These are phyloP conservation scores for Xylaria multiplex DNA, from an alignment of 2,329 filamentous ascomycete genomes.

Conservation along the genomic window DNA sequence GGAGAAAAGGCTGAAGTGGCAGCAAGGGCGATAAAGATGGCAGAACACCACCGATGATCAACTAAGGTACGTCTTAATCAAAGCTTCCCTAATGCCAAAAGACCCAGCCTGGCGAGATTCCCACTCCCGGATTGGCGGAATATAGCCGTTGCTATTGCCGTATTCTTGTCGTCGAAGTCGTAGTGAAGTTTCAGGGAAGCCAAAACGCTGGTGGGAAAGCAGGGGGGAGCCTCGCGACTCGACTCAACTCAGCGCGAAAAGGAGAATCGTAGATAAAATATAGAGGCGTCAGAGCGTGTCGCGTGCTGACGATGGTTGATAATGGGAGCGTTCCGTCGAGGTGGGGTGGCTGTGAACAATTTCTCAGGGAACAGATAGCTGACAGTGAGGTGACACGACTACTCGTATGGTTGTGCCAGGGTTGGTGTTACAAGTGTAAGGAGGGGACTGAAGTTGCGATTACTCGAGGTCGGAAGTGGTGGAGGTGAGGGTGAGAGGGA, in stretches of 20 bases:
- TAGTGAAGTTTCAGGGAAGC: not conserved
- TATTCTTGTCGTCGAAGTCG: not conserved
- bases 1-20: conserved; percentile 38
- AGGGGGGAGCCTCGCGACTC: conserved; percentile 1
- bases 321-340: not conserved
- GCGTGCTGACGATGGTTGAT: conserved; percentile 18
- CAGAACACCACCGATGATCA: conserved; percentile 36
- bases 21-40: conserved; percentile 22
- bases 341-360: conserved; percentile 6
- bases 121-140: conserved; percentile 27
- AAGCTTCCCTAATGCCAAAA: conserved; percentile 33
- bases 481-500: conserved; percentile 35
- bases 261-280: not conserved
- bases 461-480: conserved; percentile 15
- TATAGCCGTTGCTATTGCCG: not conserved
- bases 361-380: not conserved
- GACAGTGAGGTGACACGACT: not conserved
- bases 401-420: not conserved
- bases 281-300: conserved; percentile 18
- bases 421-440: not conserved
- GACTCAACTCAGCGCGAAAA: not conserved
- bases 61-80: conserved; percentile 39
- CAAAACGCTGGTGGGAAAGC: not conserved
- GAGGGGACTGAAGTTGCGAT: conserved; percentile 15
- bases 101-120: conserved; percentile 31